Base-by-base conservation (phyloP, 768 basidiomycete genomes). In the Collybia sordida region DNA sequence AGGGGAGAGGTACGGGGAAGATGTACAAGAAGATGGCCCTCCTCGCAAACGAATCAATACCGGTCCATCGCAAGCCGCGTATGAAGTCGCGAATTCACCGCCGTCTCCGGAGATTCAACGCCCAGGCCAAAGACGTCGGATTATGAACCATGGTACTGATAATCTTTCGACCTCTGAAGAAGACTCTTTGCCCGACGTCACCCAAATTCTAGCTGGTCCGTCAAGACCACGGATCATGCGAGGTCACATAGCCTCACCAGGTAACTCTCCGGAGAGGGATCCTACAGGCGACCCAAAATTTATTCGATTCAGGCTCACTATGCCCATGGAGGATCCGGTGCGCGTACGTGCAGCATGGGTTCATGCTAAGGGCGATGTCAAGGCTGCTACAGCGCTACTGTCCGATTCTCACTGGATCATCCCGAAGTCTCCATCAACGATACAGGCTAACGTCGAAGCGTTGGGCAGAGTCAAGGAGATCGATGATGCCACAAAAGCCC, bases 1-100 rank as follows among this genome's bases (percentile, higher is more conserved):
- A n/a, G 70, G 68, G 53, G 64, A 70, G 27, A 69, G 71, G 47
- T 64, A 69, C 45, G 54, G 67, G 35, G 70, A 69, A 15, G 66
- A 69, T 40, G 64, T 70, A 44, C 76, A 79, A 51, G 80, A 83
- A 18, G 80, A 80, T 14, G 86, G 81, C 12, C 86, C 83, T 34
- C 88, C 88, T 43, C 82, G 83, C 51, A 91, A 91, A 71, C 82
- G 82, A 57, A 59, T 81, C 35, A 84, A 89, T 62, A 73, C 72
- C 52, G 84, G 83, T 23, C 65, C 68, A 43, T 65, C 70, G 21
- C 51, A 67, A 37, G 69, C 72, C 61, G 51, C 68, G 47, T 65
- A 64, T 43, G 71, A 72, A 57, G 63, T 61, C 49, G 69, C 64
- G 63, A 73, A 70, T 59, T 77, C 71, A 41, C 81, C 82, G 37